A percentile compares a stretch with the other conserved stretches of the same genome.
Evolutionary conservation across 306 rosid genomes (phyloP).

Genomic region (Trifolium fragiferum): DNA sequence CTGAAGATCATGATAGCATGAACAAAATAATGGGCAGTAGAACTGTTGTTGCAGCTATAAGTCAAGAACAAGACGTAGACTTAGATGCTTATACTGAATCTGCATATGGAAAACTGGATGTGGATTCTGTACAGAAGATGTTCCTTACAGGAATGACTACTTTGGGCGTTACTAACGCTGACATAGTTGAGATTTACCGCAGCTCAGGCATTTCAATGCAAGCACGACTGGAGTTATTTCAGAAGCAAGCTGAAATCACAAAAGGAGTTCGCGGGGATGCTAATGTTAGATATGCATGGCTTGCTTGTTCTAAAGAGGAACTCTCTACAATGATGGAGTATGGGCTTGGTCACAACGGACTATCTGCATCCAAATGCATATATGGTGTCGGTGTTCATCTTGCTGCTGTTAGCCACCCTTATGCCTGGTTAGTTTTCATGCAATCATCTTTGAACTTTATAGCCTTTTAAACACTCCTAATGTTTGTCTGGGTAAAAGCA

Average conservation of each 20-base stretch:
- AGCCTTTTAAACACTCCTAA: background rate
- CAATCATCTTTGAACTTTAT: constrained; percentile 3
- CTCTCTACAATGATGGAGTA: constrained; percentile 54
- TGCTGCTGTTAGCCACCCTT: constrained; percentile 51
- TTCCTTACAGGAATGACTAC: constrained; percentile 60
- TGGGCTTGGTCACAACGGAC: constrained; percentile 73
- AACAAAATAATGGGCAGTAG: constrained; percentile 41
- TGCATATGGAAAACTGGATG: constrained; percentile 47
- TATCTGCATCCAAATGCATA: constrained; percentile 46
- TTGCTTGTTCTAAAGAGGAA: constrained; percentile 64
- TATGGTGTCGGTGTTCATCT: constrained; percentile 75
- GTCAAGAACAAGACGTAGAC: constrained; percentile 35
- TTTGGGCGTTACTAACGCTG: constrained; percentile 28
- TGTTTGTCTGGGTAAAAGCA: background rate
- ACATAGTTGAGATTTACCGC: constrained; percentile 52
- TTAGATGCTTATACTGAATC: constrained; percentile 44
- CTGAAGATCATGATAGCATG: constrained; percentile 53
- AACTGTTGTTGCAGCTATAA: constrained; percentile 46
- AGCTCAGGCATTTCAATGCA: constrained; percentile 51
- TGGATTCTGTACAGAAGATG: constrained; percentile 56
- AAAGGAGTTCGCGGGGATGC: constrained; percentile 59
- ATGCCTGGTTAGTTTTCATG: constrained; percentile 54
- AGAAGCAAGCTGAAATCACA: constrained; percentile 76
- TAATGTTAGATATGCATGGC: constrained; percentile 80
- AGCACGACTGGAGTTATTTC: constrained; percentile 65